Base-by-base conservation (phyloP, 2,329 filamentous ascomycete species). In the Colletotrichum coccodes region DNA sequence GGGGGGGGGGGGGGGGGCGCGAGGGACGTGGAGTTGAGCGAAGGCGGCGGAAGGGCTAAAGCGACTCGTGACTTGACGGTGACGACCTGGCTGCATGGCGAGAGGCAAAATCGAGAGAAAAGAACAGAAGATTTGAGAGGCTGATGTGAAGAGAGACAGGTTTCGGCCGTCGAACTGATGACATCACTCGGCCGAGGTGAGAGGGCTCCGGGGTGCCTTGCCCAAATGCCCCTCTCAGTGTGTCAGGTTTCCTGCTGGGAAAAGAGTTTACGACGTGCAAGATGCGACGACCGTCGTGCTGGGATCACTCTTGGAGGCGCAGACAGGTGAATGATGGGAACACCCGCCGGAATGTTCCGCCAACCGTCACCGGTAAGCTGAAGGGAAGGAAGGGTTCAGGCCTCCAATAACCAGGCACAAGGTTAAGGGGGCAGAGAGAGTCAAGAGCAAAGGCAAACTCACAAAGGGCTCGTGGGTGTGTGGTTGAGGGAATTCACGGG, bases 181-280 rank as follows among this genome's bases (percentile, higher is more conserved):
- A 70, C 67, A 70, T 70, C 67, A 70, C 44, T 70, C 67, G 44
- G 63, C 67, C 57, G 50, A 57, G 49, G 32, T 62, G 50, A 62
- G 44, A 23, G 57, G 52, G 42, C 50, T 23, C 57, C 36, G 57
- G 60, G 62, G 49, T 58, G 57, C 67, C 63, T 62, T 62, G 62
- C 46, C 63, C 50, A 56, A 32, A 18, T 18, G 21, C 32, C 26
- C 38, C 18, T 44, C 44, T 66, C 54, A 21, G 67, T 67, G 56
- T 62, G 56, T 70, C 63, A 68, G 57, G 50, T 68, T 62, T 54
- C 11, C 47, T 58, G 32, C 18, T 49, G 21, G 11, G 34, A 58
- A 50, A 36, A 64, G 38, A 64, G 57, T 58, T 70, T 56, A 42
- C 40, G 46, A 34, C n/a, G 46, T 28, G 56, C 23, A 38, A 66